Base-by-base conservation (phyloP, 768 basidiomycete genomes). In the Lactarius tabidus region DNA sequence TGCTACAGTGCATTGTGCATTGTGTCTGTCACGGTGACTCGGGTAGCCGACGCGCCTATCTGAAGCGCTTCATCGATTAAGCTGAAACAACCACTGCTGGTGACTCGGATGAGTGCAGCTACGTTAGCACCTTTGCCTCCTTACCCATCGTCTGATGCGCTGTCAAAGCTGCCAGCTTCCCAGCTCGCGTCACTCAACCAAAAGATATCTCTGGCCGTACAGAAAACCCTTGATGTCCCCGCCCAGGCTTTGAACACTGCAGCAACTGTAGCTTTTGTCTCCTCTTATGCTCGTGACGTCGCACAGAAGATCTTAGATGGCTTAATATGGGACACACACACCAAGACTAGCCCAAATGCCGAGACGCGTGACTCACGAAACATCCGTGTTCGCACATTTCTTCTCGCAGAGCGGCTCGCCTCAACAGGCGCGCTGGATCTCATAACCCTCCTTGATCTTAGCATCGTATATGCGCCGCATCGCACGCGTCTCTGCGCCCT, bases 371-470 rank as follows among this genome's bases (percentile, higher is more conserved):
- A 79, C 14, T 82, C 86, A 48, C 78, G 74, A 45, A 67, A 75
- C 18, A 82, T 90, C 55, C 78, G 76, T 23, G 78, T 79, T 52
- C 76, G 78, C 36, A 79, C 81, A 0, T 75, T 91, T 9, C 70
- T 80, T 7, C 81, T 91, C 6, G 82, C 88, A 0, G 84, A 85
- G 70, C 82, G 80, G 48, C 71, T 87, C 23, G 83, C 80, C 1
- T 69, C 72, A 2, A 72, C 75, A 3, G 58, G 74, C n/a, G 71
- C 72, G 18, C 72, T 89, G 14, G 84, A 85, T 59, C 71, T 82
- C 7, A 80, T 79, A 65, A 82, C 80, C 0, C 76, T 92, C 2
- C 76, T 91, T 14, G 87, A 91, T 74, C 78, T 91, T 15, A 75
- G 84, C 28, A 79, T 90, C 64, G 78, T 80, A 6, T 89, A 86